phyloP scores from a whole-genome alignment of 2,329 filamentous ascomycete species.

The Aureobasidium sp. region DNA sequence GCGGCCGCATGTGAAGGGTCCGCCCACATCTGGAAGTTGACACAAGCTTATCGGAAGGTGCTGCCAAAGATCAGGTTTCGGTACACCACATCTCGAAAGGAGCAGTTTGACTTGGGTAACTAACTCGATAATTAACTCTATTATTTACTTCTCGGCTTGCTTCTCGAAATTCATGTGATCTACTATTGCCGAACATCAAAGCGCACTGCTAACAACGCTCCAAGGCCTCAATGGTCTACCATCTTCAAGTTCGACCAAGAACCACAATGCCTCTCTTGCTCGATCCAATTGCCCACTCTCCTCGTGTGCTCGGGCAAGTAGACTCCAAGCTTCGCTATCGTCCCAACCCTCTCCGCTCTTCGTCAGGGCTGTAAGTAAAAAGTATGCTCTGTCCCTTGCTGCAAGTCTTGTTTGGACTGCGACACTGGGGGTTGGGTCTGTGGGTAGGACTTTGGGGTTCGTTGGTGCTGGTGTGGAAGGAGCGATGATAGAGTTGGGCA shows the following conservation, averaged over 20 bases:
- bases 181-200: not conserved
- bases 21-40: not conserved
- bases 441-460: not conserved
- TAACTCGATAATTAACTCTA: too few relatives aligned
- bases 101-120: too few relatives aligned
- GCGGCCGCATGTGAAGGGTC: not conserved
- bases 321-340: conserved; percentile 86
- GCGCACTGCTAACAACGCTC: conserved; percentile 49
- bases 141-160: too few relatives aligned
- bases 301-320: conserved; percentile 80
- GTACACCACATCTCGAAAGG: too few relatives aligned
- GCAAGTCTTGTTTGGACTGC: conserved; percentile 76
- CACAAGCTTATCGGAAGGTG: too few relatives aligned
- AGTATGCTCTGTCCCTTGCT: conserved; percentile 81
- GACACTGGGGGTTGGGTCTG: conserved; percentile 41
- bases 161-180: too few relatives aligned
- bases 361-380: conserved; percentile 72
- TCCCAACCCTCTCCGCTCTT: conserved; percentile 84
- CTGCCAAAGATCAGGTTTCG: too few relatives aligned
- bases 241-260: conserved; percentile 94
- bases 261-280: conserved; percentile 91
- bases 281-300: conserved; percentile 78
- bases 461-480: conserved; percentile 6
- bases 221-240: conserved; percentile 71
- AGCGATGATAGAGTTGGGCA: conserved; percentile 20